Evolutionary conservation across 2,329 filamentous ascomycete genomes (phyloP), one percentile per base, ranked within the genome.

Genomic region (Colletotrichum tofieldiae): DNA sequence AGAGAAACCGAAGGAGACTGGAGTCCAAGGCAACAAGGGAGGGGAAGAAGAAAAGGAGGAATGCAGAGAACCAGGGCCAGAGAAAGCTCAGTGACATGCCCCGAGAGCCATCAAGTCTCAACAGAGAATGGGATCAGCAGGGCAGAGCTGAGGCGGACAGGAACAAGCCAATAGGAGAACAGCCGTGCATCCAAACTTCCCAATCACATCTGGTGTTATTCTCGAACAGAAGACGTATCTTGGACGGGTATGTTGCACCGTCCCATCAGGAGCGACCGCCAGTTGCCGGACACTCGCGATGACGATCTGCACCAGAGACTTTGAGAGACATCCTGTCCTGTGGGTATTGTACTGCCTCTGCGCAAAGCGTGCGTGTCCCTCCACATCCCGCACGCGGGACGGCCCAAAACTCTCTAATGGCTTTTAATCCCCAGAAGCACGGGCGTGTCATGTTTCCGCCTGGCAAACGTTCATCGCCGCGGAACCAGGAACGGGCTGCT

Each of bases 391-490:
- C 61, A 35, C 2, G 58, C 41, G 26, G 41, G 26, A 7, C 8
- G n/a, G 41, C 26, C 12, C 18, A 20, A 45, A 18, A 16, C 35
- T 49, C 41, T 41, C 39, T 26, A 43, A 49, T 37, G 29, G 18
- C 43, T 23, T 39, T 43, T 16, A 20, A 12, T 23, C 5, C 3
- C 51, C 12, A 20, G 16, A 60, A 56, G 54, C 54, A 47, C 45
- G 54, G 29, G 43, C 43, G 65, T 68, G 58, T 51, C 69, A 68
- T 68, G 65, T 68, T 68, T 68, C 37, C n/a, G 59, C 65, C 20
- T n/a, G 58, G 54, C 51, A 72, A 72, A 69, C 65, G 59, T 64
- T 64, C 52, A 16, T 72, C 69, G 65, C 65, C 43, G 43, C 69
- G 29, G 41, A 16, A 49, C 65, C 58, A 63, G 51, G 65, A 47